Evolutionary conservation across 345 rosid species (phyloP), one percentile per base, ranked within the genome.

Genomic region (Euphorbia pulcherrima): DNA sequence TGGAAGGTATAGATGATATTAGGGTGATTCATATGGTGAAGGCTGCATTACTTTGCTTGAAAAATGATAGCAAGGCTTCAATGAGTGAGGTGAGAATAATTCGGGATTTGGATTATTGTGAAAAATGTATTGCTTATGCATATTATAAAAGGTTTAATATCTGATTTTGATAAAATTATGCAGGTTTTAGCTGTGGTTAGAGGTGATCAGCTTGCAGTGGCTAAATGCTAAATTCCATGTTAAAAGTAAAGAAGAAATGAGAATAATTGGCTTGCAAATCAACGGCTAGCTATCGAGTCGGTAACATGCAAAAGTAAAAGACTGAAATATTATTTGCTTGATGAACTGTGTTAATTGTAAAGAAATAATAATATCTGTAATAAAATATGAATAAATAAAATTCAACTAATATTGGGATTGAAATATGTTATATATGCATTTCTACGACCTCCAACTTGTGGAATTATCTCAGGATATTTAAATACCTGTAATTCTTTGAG

Each of bases 181-280:
- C 78, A 84, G 85, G 78, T 82, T 58, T 66, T 84, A 39, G 78
- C 83, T n/a, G 75, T 80, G 72, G 86, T 84, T 63, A 81, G 73
- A 50, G 85, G 88, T 10, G 73, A 80, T 53, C 71, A 62, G 33
- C 79, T 68, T 26, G 74, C 66, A 21, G 17, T 41, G 21, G 66
- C 66, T 41, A 62, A 62, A 23, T 62, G 66, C 53, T 41, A 18
- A 41, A 1, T 59, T 33, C 62, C 24, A 4, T 28, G 9, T 4
- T 29, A 59, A 2, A 33, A 33, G 37, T 7, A 33, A 3, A 33
- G 7, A 33, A 2, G 28, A 37, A 39, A 17, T 58, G 14, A 58
- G 29, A 58, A 59, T 59, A 59, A 59, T 33, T 27, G 37, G 3
- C 23, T 30, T 33, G 24, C 26, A n/a, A 41, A 33, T 17, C 37